phyloP scores from a whole-genome alignment of 441 rosid genomes.

The Macaranga tanarius region DNA sequence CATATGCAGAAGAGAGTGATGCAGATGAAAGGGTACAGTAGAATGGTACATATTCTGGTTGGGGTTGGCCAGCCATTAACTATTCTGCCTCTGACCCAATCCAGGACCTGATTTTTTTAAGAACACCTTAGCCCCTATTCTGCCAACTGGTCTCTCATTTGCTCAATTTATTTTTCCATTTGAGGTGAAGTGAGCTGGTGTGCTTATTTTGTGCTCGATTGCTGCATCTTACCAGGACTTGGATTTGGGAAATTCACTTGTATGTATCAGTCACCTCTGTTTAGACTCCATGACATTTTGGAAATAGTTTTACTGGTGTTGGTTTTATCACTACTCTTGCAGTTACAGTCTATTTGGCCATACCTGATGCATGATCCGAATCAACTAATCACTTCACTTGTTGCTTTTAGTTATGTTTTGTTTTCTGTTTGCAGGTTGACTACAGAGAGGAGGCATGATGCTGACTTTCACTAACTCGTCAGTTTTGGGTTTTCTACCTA shows the following conservation, averaged over 20 bases:
- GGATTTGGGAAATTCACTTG: not conserved
- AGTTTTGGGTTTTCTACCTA: not conserved
- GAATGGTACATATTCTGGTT: not conserved
- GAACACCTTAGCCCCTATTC: not conserved
- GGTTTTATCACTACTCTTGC: not conserved
- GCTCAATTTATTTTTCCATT: not conserved
- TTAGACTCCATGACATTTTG: not conserved
- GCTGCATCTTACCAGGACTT: not conserved
- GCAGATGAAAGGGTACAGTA: not conserved
- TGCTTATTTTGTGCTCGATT: not conserved
- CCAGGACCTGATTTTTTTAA: not conserved
- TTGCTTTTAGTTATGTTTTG: not conserved
- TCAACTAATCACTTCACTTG: not conserved
- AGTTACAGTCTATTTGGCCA: not conserved
- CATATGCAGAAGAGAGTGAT: not conserved
- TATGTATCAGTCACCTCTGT: not conserved
- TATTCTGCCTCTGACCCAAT: not conserved
- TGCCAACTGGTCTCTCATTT: not conserved
- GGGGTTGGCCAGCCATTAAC: not conserved
- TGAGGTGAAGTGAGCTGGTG: not conserved
- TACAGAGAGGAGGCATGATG: not conserved
- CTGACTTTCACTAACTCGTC: not conserved
- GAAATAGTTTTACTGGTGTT: not conserved
- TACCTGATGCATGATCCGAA: not conserved
- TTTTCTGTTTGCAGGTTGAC: slow-evolving; percentile 3